Evolutionary conservation across 2,329 filamentous ascomycete genomes (phyloP).

Genomic region (Aspergillus tanneri): DNA sequence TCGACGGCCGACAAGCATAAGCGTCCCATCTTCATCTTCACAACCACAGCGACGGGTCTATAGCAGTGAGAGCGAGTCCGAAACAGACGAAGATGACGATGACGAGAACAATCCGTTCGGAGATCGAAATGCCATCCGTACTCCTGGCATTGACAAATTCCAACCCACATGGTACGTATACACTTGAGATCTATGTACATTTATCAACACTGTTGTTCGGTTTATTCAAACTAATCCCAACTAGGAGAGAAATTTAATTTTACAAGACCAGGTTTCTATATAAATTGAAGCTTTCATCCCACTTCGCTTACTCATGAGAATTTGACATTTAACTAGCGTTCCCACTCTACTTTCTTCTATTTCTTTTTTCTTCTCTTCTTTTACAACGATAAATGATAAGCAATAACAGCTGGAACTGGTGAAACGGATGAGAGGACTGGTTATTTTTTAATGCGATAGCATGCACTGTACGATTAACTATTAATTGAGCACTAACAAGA

Average conservation of each 20-base stretch:
- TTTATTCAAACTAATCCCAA: constrained; percentile 15
- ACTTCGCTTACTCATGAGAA: no score
- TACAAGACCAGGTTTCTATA: not conserved
- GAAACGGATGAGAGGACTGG: not conserved
- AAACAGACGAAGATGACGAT: constrained; percentile 60
- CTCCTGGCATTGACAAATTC: constrained; percentile 32
- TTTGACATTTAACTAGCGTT: no score
- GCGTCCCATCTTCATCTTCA: constrained; percentile 27
- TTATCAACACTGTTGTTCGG: no score
- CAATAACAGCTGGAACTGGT: not conserved
- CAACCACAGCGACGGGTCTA: constrained; percentile 32
- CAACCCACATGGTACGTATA: constrained; percentile 38
- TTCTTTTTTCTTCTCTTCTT: no score
- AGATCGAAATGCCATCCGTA: constrained; percentile 66
- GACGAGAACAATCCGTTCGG: constrained; percentile 86
- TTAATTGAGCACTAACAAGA: not conserved
- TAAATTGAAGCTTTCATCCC: no score
- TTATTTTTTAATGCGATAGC: not conserved
- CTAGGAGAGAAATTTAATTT: constrained; percentile 32
- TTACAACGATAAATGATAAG: not conserved
- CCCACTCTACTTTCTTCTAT: no score
- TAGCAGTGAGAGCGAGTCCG: constrained; percentile 57
- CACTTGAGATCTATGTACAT: not conserved
- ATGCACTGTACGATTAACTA: not conserved
- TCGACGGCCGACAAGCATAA: constrained; percentile 61